Percentiles rank a stretch among this genome's conserved stretches.
Evolutionary conservation across 148 eudicot genomes (phyloP).

Genomic region (Simmondsia chinensis): DNA sequence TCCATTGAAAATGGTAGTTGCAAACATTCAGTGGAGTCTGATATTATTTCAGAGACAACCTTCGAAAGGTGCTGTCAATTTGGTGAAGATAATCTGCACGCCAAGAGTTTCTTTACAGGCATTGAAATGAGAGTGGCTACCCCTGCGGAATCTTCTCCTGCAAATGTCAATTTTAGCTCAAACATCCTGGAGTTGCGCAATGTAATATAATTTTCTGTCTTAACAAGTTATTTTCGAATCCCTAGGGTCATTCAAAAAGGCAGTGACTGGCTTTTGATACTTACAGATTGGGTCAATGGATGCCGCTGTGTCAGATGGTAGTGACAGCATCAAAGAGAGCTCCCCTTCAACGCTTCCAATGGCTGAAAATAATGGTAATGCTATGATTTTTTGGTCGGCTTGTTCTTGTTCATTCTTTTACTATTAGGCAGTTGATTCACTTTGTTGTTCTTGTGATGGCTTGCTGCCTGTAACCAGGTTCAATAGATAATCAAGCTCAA

Average conservation of each 20-base stretch:
- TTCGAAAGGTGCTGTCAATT: slow-evolving; percentile 8
- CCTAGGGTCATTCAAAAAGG: too few species aligned
- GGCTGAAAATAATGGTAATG: slow-evolving; percentile 31
- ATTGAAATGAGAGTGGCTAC: slow-evolving; percentile 13
- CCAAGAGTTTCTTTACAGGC: slow-evolving; percentile 8
- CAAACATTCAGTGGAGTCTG: slow-evolving; percentile 9
- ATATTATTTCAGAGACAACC: slow-evolving; percentile 9
- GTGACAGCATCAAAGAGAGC: slow-evolving; percentile 29
- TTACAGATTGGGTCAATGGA: slow-evolving; percentile 44
- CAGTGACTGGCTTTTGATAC: background rate
- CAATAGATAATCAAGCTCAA: slow-evolving; percentile 14
- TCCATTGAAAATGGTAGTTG: slow-evolving; percentile 14
- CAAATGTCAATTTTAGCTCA: slow-evolving; percentile 13
- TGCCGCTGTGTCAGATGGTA: slow-evolving; percentile 26
- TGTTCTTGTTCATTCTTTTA: slow-evolving; percentile 1
- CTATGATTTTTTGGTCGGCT: background rate
- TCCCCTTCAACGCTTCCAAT: slow-evolving; percentile 27
- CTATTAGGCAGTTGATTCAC: background rate
- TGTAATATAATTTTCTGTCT: too few species aligned
- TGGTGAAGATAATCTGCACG: slow-evolving; percentile 7
- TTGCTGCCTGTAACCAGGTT: slow-evolving; percentile 18
- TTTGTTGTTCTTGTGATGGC: slow-evolving; percentile 5
- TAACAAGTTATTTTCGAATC: too few species aligned
- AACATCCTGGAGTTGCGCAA: slow-evolving; percentile 27
- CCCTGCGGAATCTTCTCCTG: slow-evolving; percentile 19